Evolutionary conservation across 257 asterid genomes (phyloP).

Genomic region (Primulina eburnea): DNA sequence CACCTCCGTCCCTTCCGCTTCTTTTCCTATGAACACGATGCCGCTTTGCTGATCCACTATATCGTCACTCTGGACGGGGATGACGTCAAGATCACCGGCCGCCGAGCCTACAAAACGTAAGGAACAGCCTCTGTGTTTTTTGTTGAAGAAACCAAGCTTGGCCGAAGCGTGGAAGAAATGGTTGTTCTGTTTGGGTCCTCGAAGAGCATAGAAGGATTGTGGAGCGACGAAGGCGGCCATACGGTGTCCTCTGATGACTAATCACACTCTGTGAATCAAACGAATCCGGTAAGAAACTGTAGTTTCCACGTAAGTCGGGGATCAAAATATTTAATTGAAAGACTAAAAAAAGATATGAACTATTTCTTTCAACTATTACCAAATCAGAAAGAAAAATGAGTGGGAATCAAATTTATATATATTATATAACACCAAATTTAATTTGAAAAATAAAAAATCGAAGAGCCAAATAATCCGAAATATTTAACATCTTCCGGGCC

Average conservation of each 20-base stretch:
- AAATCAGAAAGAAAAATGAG: too few relatives aligned
- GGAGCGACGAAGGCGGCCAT: slow-evolving; percentile 48
- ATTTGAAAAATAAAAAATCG: too few relatives aligned
- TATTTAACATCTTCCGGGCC: neutral
- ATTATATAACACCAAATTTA: too few relatives aligned
- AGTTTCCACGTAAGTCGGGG: too few relatives aligned
- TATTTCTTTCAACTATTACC: too few relatives aligned
- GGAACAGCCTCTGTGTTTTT: slow-evolving; percentile 27
- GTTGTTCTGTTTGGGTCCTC: slow-evolving; percentile 31
- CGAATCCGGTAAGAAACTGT: too few relatives aligned
- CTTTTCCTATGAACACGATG: slow-evolving; percentile 39
- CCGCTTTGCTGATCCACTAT: slow-evolving; percentile 51
- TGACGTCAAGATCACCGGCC: slow-evolving; percentile 39
- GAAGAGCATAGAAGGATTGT: slow-evolving; percentile 42
- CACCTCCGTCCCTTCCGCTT: slow-evolving; percentile 35
- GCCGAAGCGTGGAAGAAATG: slow-evolving; percentile 19
- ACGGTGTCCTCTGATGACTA: slow-evolving; percentile 5
- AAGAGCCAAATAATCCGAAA: too few relatives aligned
- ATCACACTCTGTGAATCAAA: too few relatives aligned
- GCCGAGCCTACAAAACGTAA: slow-evolving; percentile 34
- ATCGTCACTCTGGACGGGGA: slow-evolving; percentile 58
- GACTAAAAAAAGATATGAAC: too few relatives aligned
- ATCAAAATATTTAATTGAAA: too few relatives aligned
- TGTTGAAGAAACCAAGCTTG: slow-evolving; percentile 20
- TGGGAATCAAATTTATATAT: too few relatives aligned